Evolutionary conservation across 1,284 basidiomycete genomes (phyloP), one percentile per base, ranked within the genome.

Genomic region (Lentinula novae-zelandiae): DNA sequence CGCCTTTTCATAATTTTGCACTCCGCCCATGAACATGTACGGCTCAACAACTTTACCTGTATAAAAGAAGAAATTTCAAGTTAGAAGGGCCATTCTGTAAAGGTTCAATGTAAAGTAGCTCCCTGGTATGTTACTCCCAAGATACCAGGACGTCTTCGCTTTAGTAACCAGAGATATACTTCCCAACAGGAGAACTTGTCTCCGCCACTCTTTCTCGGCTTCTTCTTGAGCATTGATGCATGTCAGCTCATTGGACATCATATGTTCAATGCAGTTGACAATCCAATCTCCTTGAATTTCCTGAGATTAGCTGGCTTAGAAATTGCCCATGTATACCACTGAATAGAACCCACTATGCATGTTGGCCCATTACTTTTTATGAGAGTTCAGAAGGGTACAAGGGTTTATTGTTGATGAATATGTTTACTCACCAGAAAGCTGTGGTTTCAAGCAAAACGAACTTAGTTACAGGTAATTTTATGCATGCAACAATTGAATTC

Each of bases 221-320:
- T 58, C 66, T 38, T 40, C 54, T 5, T 42, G 64, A 1, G 69
- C 58, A 33, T 68, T 63, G 8, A 69, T 67, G 20, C 67, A 64
- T 0, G 67, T 66, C 15, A 65, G 39, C 1, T 60, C 52, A 15
- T 65, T 44, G 31, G 58, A 20, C 2, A 61, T 63, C 57, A 71
- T 62, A 60, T 69, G 57, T 1, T 52, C 13, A 9, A 71, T 48
- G 54, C 68, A 70, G 10, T 65, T 48, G 17, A 65, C 55, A 22
- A 70, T 65, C 70, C 69, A 71, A 39, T 66, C 62, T 13, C 67
- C 63, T 63, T 71, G 67, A 15, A 67, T 39, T 57, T 71, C 68
- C 68, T 70, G 34, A 3, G 9, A 5, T 8, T 27, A 5, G 8
- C 20, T 31, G 39, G 2, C 15, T n/a, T 34, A 52, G 20, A 36